Percentiles rank a stretch among this genome's conserved stretches.
Evolutionary conservation across 169 alveolate species (phyloP).

Genomic region (Cyclospora cayetanensis): DNA sequence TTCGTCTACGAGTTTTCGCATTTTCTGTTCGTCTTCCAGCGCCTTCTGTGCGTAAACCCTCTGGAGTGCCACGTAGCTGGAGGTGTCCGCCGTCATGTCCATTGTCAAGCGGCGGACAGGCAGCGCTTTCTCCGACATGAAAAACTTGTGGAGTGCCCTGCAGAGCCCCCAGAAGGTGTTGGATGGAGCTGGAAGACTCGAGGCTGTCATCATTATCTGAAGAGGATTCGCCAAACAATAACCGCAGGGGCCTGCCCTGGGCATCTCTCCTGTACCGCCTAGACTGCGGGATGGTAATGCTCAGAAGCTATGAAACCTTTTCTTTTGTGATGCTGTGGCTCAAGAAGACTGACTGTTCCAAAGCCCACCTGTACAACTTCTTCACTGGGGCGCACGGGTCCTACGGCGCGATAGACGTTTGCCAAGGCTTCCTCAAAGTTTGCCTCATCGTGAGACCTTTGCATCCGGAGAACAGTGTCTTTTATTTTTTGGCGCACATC

Average conservation of each 20-base stretch:
- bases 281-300: no score
- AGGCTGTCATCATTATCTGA: background rate
- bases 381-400: background rate
- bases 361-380: background rate
- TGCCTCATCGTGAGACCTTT: conserved; percentile 78
- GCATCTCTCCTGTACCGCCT: no score
- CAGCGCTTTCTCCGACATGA: conserved; percentile 83
- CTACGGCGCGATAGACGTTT: conserved; percentile 16
- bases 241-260: no score
- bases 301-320: no score
- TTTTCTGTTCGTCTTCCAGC: conserved; percentile 75
- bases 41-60: conserved; percentile 80
- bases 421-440: conserved; percentile 86
- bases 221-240: no score
- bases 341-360: no score
- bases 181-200: background rate
- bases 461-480: conserved; percentile 69
- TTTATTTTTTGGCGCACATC: conserved; percentile 82
- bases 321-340: no score
- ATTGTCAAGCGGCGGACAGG: conserved; percentile 71
- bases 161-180: conserved; percentile 9
- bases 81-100: conserved; percentile 86
- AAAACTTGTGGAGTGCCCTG: conserved; percentile 64
- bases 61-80: conserved; percentile 78
- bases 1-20: conserved; percentile 2